A percentile compares a stretch with the other conserved stretches of the same genome.
Evolutionary conservation across 2,329 filamentous ascomycete species (phyloP).

Genomic region (Ilyonectria destructans): DNA sequence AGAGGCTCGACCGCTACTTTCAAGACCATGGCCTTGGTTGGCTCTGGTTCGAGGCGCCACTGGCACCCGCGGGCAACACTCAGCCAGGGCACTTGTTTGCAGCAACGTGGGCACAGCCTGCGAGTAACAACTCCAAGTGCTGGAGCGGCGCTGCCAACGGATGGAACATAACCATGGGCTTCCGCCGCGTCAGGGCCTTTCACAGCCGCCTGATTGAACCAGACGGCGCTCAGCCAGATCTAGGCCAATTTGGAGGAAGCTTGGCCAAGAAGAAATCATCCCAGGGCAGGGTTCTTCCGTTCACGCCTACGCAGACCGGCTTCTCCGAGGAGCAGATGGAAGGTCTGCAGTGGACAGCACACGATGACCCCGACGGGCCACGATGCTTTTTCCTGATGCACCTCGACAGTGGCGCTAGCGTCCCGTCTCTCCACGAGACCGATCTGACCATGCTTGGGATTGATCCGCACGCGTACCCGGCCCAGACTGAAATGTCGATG

Average conservation of each 20-base stretch:
- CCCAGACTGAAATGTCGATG: slow-evolving; percentile 39
- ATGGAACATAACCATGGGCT: slow-evolving; percentile 49
- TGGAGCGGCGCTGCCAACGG: slow-evolving; percentile 20
- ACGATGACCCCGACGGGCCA: slow-evolving; percentile 36
- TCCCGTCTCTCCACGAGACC: slow-evolving; percentile 40
- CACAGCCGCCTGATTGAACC: slow-evolving; percentile 35
- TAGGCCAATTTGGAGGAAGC: background rate
- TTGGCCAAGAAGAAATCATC: background rate
- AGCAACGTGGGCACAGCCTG: slow-evolving; percentile 46
- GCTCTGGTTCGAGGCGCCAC: slow-evolving; percentile 48
- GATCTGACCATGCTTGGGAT: slow-evolving; percentile 44
- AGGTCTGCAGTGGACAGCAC: slow-evolving; percentile 20
- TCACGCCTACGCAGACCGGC: slow-evolving; percentile 33
- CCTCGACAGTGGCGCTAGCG: slow-evolving; percentile 46
- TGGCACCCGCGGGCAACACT: slow-evolving; percentile 33
- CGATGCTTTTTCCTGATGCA: slow-evolving; percentile 48
- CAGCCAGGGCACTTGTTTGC: slow-evolving; percentile 42
- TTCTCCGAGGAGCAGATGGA: background rate
- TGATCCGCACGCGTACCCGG: slow-evolving; percentile 37
- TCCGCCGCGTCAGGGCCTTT: slow-evolving; percentile 43
- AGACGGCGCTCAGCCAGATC: background rate
- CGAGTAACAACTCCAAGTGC: background rate
- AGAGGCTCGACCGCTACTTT: slow-evolving; percentile 45
- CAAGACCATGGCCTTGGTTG: slow-evolving; percentile 44
- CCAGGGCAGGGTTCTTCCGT: slow-evolving; percentile 41